Conservation (phyloP, 805 yeast species). For the Isabelozyma heimii region DNA sequence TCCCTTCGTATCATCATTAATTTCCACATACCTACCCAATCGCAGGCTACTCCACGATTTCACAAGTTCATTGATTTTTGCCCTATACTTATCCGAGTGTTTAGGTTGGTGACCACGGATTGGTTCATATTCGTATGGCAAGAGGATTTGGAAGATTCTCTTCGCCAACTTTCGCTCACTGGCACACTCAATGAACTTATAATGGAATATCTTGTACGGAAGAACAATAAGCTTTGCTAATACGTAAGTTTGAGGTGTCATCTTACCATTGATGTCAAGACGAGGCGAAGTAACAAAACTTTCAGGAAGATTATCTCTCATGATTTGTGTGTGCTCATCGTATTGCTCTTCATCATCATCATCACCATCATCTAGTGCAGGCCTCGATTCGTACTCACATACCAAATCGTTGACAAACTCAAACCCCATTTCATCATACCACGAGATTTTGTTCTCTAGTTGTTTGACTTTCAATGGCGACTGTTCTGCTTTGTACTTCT, state of each 20-base stretch:
- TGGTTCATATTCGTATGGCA: constrained; percentile 7
- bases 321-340: constrained; percentile 1
- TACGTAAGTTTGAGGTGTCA: constrained; percentile 45
- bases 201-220: constrained; percentile 24
- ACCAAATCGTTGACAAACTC: constrained; percentile 27
- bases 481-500: constrained; percentile 13
- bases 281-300: constrained; percentile 46
- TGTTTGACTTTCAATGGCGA: constrained; percentile 28
- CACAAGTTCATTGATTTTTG: constrained; percentile 10
- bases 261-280: constrained; percentile 40
- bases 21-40: constrained; percentile 14
- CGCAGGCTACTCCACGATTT: constrained; percentile 25
- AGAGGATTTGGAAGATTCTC: constrained; percentile 14
- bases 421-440: constrained; percentile 51
- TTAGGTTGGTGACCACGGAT: neutral
- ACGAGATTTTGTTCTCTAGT: constrained; percentile 37
- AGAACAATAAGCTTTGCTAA: constrained; percentile 23
- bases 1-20: neutral
- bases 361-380: constrained; percentile 6
- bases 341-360: constrained; percentile 18
- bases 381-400: constrained; percentile 1
- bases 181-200: constrained; percentile 14
- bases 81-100: constrained; percentile 3
- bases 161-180: constrained; percentile 19
- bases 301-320: constrained; percentile 10